A percentile compares a stretch with the other conserved stretches of the same genome.
Evolutionary conservation across 2,329 filamentous ascomycete genomes (phyloP).

Genomic region (Setomelanomma holmii): DNA sequence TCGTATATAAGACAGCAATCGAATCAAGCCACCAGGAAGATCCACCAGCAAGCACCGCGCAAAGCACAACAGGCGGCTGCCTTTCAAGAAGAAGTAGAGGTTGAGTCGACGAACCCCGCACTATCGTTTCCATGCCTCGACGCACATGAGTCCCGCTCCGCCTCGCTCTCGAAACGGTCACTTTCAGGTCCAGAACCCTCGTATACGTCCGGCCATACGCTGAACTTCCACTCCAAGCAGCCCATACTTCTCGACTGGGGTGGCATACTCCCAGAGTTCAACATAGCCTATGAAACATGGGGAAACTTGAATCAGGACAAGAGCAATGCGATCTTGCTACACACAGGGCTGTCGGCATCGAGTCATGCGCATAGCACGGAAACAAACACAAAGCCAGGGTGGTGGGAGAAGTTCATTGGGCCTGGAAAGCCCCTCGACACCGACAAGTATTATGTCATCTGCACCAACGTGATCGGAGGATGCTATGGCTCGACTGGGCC

Average conservation of each 20-base stretch:
- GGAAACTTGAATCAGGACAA: slow-evolving; percentile 78
- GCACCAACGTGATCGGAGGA: slow-evolving; percentile 94
- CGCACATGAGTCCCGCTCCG: slow-evolving; percentile 59
- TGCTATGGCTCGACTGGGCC: slow-evolving; percentile 97
- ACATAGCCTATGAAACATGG: slow-evolving; percentile 94
- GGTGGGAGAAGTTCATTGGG: slow-evolving; percentile 99
- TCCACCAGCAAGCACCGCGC: slow-evolving; percentile 39
- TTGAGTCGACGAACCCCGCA: slow-evolving; percentile 48
- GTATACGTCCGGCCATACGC: slow-evolving; percentile 88
- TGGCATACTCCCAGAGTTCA: slow-evolving; percentile 85
- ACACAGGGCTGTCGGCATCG: slow-evolving; percentile 95
- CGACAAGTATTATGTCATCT: slow-evolving; percentile 89
- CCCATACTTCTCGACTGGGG: slow-evolving; percentile 92
- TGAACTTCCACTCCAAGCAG: slow-evolving; percentile 74
- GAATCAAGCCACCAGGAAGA: slow-evolving; percentile 27
- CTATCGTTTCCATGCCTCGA: slow-evolving; percentile 52
- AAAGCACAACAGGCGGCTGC: slow-evolving; percentile 34
- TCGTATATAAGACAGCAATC: slow-evolving; percentile 27
- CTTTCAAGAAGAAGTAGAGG: slow-evolving; percentile 31
- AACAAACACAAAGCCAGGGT: slow-evolving; percentile 84
- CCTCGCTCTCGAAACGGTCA: slow-evolving; percentile 73
- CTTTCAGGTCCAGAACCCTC: slow-evolving; percentile 85
- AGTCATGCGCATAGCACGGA: slow-evolving; percentile 95
- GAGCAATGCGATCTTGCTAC: slow-evolving; percentile 88
- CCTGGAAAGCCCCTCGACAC: slow-evolving; percentile 86